These are phyloP conservation scores for Lipomyces japonicus DNA, from an alignment of 805 yeast genomes.

Conservation along the genomic window DNA sequence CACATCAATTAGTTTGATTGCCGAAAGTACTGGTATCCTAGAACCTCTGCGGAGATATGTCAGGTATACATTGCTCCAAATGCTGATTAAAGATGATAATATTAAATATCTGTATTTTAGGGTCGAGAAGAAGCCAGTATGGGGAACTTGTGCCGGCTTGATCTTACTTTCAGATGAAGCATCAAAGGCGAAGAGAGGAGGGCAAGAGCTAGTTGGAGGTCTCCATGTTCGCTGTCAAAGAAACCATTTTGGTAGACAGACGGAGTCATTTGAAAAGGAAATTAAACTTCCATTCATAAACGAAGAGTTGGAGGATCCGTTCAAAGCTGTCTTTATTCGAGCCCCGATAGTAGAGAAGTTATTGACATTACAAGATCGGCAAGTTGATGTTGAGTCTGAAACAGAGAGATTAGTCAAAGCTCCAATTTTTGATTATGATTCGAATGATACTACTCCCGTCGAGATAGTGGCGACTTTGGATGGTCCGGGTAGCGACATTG, in stretches of 20 bases:
- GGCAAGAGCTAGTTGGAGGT: conserved; percentile 60
- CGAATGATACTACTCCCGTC: conserved; percentile 19
- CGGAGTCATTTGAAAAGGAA: conserved; percentile 53
- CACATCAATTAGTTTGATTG: conserved; percentile 64
- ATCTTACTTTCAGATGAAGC: conserved; percentile 55
- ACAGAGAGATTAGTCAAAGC: conserved; percentile 22
- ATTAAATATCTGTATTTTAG: conserved; percentile 1
- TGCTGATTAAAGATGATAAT: not conserved
- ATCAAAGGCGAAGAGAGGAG: conserved; percentile 46
- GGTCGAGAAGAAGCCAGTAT: conserved; percentile 49
- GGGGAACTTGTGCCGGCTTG: conserved; percentile 89
- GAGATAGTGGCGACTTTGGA: conserved; percentile 30
- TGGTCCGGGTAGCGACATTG: conserved; percentile 42
- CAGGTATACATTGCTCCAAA: conserved; percentile 31
- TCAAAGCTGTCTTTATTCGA: conserved; percentile 57
- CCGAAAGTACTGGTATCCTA: conserved; percentile 59
- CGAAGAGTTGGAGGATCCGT: conserved; percentile 41
- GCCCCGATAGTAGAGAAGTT: conserved; percentile 62
- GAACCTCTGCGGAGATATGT: conserved; percentile 53
- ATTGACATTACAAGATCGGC: conserved; percentile 29
- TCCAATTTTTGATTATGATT: conserved; percentile 24
- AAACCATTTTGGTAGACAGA: conserved; percentile 76
- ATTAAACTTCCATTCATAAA: conserved; percentile 20
- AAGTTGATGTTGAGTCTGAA: conserved; percentile 1
- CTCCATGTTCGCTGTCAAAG: conserved; percentile 60